Evolutionary conservation across 306 rosid genomes (phyloP), one percentile per base, ranked within the genome.

Genomic region (Quercus agrifolia): DNA sequence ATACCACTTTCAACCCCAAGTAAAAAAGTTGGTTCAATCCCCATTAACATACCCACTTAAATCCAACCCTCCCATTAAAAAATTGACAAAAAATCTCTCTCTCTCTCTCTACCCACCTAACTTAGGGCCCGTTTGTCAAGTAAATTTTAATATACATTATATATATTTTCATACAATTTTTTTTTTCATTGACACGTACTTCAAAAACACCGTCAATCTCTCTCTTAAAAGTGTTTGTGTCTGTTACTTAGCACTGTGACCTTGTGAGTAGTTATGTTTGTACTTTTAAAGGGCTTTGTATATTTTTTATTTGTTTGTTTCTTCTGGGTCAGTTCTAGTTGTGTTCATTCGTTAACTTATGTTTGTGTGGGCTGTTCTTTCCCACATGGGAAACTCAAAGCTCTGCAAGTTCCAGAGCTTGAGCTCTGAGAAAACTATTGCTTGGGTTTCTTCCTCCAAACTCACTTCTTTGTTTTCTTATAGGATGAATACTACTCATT

Each of bases 11-110:
- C 81, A 81, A 81, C 82, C 28, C 62, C 76, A 62, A 74, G 74
- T 71, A 85, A 11, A 41, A 84, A 66, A 85, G 85, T 85, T 73
- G 88, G 90, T 88, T 82, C 78, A 79, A 79, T 85, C 83, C 78
- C 78, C 71, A 51, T 82, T 79, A 61, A 79, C 86, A 12, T 49
- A 62, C 81, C 77, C 83, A 27, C 92, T 64, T 28, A 56, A 89
- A 78, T 84, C 81, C 51, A 41, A 84, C 86, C 30, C 56, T 71
- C 35, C 73, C 80, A 83, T 80, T 83, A 83, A 64, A 85, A 86
- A 56, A 31, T 13, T 78, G 61, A 41, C 30, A 25, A 74, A 68
- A 55, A 70, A 70, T 79, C 56, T 77, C 68, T 81, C 74, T 63
- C 23, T 21, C 71, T 80, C 79, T 70, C 75, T 71, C 86, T 80